Base-by-base conservation (phyloP, 345 rosid species). In the Acer negundo region DNA sequence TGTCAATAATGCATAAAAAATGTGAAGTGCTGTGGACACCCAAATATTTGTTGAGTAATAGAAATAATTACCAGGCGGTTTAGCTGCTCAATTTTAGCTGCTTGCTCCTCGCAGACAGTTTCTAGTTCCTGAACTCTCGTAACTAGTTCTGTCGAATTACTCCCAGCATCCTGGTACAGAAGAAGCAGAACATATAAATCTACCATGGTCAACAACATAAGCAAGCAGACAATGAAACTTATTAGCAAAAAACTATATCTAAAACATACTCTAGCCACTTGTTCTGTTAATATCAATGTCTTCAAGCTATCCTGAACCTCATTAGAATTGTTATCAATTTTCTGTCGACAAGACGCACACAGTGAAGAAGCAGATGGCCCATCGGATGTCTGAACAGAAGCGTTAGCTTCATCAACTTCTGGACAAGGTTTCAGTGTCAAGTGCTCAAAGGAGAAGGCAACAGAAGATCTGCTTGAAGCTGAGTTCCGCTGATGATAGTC, bases 371-470 rank as follows among this genome's bases (percentile, higher is more conserved):
- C 72, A 17, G 87, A 78, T 55, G 76, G 74, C 76, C 79, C 84
- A 73, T 83, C 86, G 77, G 82, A 35, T 73, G 83, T 87, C 70
- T 86, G 88, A 72, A 82, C 81, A 28, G 92, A 88, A 74, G 79
- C 79, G 69, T 78, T 78, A 78, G 73, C 69, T 80, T 61, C 78
- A 53, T 91, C 95, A 49, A 85, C 88, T 84, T 91, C 92, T 26
- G 85, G 82, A 77, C 86, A 82, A 64, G 91, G 90, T 81, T 88
- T 89, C 84, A 90, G 75, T 46, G 89, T 82, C 82, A 93, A 85
- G 86, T 90, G 88, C 75, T 92, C 97, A 75, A 93, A 93, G 58
- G 97, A 93, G 82, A 92, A 90, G 38, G 91, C 82, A 76, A 91
- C 87, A 74, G 93, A 82, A 77, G 97, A 90, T 80, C 88, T 84